Percentiles rank a stretch among this genome's conserved stretches.
Evolutionary conservation across 192 early-diverging fungal genomes (phyloP).

Genomic region (Coemansia sp.): DNA sequence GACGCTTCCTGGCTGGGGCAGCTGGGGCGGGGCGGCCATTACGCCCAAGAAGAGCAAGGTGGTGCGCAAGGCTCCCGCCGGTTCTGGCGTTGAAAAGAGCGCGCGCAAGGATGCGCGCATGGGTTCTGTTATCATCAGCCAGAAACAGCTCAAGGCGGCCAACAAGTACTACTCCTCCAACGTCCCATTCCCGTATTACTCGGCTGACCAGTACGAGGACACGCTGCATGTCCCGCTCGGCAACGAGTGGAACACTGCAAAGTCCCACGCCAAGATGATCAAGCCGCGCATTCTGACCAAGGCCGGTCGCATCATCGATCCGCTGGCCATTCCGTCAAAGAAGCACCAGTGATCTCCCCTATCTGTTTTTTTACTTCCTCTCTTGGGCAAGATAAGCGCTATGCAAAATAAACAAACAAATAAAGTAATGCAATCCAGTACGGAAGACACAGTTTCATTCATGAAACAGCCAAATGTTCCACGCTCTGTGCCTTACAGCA

Average conservation of each 20-base stretch:
- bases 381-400: no score
- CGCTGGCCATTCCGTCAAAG: constrained; percentile 69
- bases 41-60: constrained; percentile 65
- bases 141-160: constrained; percentile 74
- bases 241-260: constrained; percentile 91
- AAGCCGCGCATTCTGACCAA: constrained; percentile 82
- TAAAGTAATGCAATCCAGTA: no score
- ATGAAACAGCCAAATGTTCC: no score
- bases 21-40: constrained; percentile 74
- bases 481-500: no score
- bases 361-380: neutral
- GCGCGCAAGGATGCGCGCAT: constrained; percentile 38
- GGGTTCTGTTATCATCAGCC: constrained; percentile 86
- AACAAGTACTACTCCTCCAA: constrained; percentile 69
- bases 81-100: constrained; percentile 20
- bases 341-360: constrained; percentile 30
- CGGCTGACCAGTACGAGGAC: constrained; percentile 85
- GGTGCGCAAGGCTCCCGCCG: constrained; percentile 46
- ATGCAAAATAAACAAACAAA: no score
- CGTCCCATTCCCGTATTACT: constrained; percentile 85
- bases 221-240: constrained; percentile 85
- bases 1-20: constrained; percentile 94
- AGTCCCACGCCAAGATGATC: constrained; percentile 69
- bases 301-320: constrained; percentile 85
- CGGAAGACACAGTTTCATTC: no score